Percentiles rank a stretch among this genome's conserved stretches.
phyloP scores from a whole-genome alignment of 2,329 filamentous ascomycete species.

The Nannizzia gypsea region DNA sequence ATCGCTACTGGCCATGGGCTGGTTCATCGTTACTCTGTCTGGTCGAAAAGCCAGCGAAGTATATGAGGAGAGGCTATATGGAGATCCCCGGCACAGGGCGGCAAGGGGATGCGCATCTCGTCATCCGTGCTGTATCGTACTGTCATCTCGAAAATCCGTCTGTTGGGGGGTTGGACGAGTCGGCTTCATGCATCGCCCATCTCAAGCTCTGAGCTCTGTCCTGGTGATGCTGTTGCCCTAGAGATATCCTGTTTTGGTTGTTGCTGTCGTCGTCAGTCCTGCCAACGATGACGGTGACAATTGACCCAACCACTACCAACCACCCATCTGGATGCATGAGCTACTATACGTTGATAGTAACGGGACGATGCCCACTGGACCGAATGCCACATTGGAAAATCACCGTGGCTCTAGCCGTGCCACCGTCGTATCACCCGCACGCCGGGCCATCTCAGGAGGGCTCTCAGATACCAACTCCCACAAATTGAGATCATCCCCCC shows the following conservation, averaged over 20 bases:
- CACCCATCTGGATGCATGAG: background rate
- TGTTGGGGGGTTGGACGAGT: background rate
- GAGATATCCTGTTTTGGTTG: background rate
- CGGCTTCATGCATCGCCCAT: background rate
- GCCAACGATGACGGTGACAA: background rate
- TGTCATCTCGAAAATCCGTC: background rate
- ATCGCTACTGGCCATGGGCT: background rate
- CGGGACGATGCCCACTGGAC: background rate
- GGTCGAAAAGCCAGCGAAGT: background rate
- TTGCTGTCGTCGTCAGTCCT: background rate
- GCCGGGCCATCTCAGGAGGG: background rate
- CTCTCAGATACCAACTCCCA: background rate
- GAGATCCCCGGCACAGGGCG: background rate
- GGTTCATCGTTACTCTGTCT: background rate
- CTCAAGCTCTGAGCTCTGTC: background rate
- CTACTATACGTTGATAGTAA: background rate
- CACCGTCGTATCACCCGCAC: background rate
- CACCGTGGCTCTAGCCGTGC: background rate
- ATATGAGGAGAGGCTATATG: background rate
- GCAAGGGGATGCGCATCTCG: background rate
- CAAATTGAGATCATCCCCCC: no score
- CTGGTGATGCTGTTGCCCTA: background rate
- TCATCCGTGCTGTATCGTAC: background rate
- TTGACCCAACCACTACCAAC: background rate
- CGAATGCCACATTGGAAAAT: constrained; percentile 1